Conservation (phyloP, 371 early-diverging fungal species). For the Haplosporangium sp. region DNA sequence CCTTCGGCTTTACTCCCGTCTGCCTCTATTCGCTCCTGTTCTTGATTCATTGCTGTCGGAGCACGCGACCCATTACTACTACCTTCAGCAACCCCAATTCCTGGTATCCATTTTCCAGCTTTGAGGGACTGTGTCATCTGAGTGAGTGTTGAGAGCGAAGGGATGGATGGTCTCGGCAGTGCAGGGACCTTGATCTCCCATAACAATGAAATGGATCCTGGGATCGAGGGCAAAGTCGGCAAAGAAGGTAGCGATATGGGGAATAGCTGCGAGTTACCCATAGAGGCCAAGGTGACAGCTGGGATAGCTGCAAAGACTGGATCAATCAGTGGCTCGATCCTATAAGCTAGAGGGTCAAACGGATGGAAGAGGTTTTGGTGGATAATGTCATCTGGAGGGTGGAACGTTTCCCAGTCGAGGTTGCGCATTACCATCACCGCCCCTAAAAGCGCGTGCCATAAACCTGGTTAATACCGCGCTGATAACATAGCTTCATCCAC, state of each 20-base stretch:
- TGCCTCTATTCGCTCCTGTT: no score
- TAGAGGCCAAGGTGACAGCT: slow-evolving; percentile 57
- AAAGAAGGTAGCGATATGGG: slow-evolving; percentile 42
- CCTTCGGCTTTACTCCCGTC: neutral
- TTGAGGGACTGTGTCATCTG: slow-evolving; percentile 47
- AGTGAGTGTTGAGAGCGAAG: slow-evolving; percentile 24
- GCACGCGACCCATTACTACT: neutral
- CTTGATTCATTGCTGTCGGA: neutral
- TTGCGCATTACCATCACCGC: slow-evolving; percentile 73
- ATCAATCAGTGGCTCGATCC: slow-evolving; percentile 75
- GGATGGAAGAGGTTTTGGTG: slow-evolving; percentile 76
- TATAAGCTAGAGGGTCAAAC: slow-evolving; percentile 76
- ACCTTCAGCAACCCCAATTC: slow-evolving; percentile 4
- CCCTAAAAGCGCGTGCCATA: slow-evolving; percentile 28
- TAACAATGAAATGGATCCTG: slow-evolving; percentile 33
- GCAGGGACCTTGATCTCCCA: slow-evolving; percentile 50
- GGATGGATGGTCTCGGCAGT: slow-evolving; percentile 39
- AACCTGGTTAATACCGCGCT: no score
- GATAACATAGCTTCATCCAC: no score
- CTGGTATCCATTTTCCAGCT: slow-evolving; percentile 39
- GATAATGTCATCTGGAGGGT: slow-evolving; percentile 62
- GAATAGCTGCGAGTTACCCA: slow-evolving; percentile 22
- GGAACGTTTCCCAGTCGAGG: slow-evolving; percentile 61
- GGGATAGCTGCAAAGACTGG: slow-evolving; percentile 61
- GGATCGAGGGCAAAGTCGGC: slow-evolving; percentile 24